phyloP scores from a whole-genome alignment of 176 grass and related monocot genomes.

The Oryza officinalis region DNA sequence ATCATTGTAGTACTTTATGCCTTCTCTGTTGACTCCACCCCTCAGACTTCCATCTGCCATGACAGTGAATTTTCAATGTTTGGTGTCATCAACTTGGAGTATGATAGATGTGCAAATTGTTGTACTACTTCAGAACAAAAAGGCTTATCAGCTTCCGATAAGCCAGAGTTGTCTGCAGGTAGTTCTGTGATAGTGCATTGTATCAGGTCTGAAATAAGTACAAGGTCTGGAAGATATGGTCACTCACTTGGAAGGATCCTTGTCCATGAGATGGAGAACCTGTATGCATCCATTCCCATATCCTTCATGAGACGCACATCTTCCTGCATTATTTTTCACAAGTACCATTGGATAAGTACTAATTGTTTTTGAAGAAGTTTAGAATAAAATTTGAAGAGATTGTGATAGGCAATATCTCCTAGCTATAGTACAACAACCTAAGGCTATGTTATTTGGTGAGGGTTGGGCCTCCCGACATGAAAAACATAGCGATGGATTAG shows the following conservation, averaged over 20 bases:
- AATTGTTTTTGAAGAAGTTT: no score
- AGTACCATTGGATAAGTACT: no score
- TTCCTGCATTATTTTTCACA: constrained; percentile 39
- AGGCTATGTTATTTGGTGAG: no score
- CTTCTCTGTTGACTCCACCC: constrained; percentile 57
- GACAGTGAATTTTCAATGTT: neutral
- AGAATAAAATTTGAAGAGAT: no score
- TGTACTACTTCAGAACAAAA: neutral
- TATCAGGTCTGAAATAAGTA: neutral
- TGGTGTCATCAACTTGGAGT: neutral
- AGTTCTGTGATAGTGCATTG: neutral
- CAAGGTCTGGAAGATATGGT: neutral
- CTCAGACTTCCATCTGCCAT: constrained; percentile 55
- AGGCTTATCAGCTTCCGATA: no score
- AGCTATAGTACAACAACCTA: no score
- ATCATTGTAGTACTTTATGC: constrained; percentile 57
- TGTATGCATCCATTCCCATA: constrained; percentile 66
- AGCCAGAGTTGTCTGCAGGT: neutral
- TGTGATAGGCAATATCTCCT: no score
- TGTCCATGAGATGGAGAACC: constrained; percentile 71
- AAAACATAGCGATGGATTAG: no score
- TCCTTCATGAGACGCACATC: constrained; percentile 68
- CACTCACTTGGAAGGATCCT: constrained; percentile 65
- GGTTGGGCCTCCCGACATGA: no score
- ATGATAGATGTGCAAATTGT: neutral